A percentile compares a stretch with the other conserved stretches of the same genome.
Conservation (phyloP, 2,329 filamentous ascomycete species). For the Lasiodiplodia hormozganensis region DNA sequence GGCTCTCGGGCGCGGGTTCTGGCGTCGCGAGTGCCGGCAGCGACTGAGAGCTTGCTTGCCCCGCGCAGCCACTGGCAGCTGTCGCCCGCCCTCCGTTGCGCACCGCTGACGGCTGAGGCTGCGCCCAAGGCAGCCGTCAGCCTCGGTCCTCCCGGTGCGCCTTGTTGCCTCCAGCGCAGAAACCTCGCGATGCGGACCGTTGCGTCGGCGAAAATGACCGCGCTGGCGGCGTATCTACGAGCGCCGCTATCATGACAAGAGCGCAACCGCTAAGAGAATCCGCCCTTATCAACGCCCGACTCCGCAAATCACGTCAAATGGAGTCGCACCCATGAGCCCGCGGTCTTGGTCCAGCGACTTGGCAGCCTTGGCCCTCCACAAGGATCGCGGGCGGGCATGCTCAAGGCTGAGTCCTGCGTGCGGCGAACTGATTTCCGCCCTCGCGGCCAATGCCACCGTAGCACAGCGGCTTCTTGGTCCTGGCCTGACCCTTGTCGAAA, state of each 20-base stretch:
- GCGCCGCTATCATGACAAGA: constrained; percentile 22
- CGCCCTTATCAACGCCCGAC: constrained; percentile 23
- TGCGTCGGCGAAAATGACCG: constrained; percentile 1
- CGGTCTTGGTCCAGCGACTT: constrained; percentile 20
- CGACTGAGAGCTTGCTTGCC: background rate
- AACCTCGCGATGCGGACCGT: background rate
- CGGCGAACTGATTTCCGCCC: constrained; percentile 23
- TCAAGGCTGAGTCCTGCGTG: constrained; percentile 10
- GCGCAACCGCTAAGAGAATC: constrained; percentile 20
- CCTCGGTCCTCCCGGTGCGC: background rate
- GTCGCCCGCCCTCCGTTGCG: too few species aligned
- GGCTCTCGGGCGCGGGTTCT: background rate
- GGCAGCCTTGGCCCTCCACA: constrained; percentile 25
- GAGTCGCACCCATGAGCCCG: background rate
- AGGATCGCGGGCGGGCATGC: constrained; percentile 22
- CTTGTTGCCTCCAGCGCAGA: background rate
- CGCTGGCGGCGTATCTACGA: constrained; percentile 21
- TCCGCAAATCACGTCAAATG: constrained; percentile 28
- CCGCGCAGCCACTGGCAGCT: background rate
- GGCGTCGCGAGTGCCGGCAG: too few species aligned
- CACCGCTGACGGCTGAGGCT: constrained; percentile 11
- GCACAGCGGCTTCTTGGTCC: constrained; percentile 16
- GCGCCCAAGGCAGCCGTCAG: constrained; percentile 7
- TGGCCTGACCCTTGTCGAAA: constrained; percentile 9
- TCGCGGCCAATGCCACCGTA: constrained; percentile 16